Evolutionary conservation across 345 rosid genomes (phyloP).

Genomic region (Gossypium bickii): DNA sequence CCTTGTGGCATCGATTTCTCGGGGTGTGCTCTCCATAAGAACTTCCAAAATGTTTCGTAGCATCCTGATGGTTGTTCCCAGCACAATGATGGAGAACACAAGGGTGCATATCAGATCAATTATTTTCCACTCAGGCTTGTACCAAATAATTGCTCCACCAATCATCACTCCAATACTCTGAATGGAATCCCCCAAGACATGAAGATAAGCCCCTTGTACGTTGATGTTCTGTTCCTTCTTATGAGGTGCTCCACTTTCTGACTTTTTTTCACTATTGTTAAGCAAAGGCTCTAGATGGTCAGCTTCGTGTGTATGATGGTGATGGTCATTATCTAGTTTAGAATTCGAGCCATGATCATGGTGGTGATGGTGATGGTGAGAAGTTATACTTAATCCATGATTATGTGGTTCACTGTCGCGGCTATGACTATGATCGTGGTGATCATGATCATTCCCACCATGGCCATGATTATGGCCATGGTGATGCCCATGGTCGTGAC

Average conservation of each 20-base stretch:
- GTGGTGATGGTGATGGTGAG: neutral
- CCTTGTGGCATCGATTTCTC: neutral
- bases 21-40: slow-evolving; percentile 76
- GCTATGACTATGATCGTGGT: slow-evolving; percentile 23
- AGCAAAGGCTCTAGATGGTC: slow-evolving; percentile 32
- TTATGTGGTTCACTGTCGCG: slow-evolving; percentile 17
- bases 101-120: slow-evolving; percentile 1
- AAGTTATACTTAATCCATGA: slow-evolving; percentile 9
- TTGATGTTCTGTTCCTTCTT: slow-evolving; percentile 52
- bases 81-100: neutral
- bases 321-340: slow-evolving; percentile 15
- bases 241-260: slow-evolving; percentile 12
- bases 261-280: slow-evolving; percentile 11
- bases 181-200: slow-evolving; percentile 66
- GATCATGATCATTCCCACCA: slow-evolving; percentile 20
- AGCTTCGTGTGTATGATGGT: slow-evolving; percentile 29
- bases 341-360: neutral
- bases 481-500: slow-evolving; percentile 45
- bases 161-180: slow-evolving; percentile 75
- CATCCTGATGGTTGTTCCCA: slow-evolving; percentile 35
- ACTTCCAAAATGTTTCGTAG: slow-evolving; percentile 60
- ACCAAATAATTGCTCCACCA: slow-evolving; percentile 68
- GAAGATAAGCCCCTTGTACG: slow-evolving; percentile 63
- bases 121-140: slow-evolving; percentile 19
- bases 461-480: slow-evolving; percentile 21